Conservation (phyloP, 2,329 filamentous ascomycete genomes). For the Stemphylium lycopersici region DNA sequence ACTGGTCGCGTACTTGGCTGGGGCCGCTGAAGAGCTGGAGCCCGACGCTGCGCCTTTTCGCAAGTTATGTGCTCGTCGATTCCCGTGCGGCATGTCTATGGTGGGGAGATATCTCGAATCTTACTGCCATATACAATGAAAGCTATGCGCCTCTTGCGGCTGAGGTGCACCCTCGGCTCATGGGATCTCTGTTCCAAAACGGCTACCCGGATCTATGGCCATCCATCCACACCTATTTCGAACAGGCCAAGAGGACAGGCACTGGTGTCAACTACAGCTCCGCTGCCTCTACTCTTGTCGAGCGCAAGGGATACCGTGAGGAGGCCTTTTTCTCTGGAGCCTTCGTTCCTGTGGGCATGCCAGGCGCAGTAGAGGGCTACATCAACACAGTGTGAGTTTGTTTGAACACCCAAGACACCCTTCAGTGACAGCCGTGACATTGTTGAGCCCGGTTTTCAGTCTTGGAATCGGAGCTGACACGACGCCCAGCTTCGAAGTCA, state of each 20-base stretch:
- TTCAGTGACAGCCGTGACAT: not conserved
- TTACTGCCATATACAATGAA: conserved; percentile 45
- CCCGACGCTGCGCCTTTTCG: conserved; percentile 37
- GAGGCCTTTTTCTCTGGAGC: conserved; percentile 43
- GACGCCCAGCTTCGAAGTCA: conserved; percentile 37
- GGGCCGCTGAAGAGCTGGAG: conserved; percentile 36
- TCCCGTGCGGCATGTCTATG: conserved; percentile 42
- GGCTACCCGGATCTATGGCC: conserved; percentile 40
- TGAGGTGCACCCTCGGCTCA: conserved; percentile 37
- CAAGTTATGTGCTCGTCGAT: conserved; percentile 40
- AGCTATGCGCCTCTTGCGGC: conserved; percentile 36
- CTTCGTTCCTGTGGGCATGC: conserved; percentile 39
- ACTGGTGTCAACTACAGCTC: conserved; percentile 35
- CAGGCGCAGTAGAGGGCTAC: conserved; percentile 29
- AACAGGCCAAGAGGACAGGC: conserved; percentile 30
- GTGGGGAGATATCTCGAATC: conserved; percentile 36
- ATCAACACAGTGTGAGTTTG: conserved; percentile 15
- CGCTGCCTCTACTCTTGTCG: conserved; percentile 28
- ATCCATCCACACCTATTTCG: conserved; percentile 31
- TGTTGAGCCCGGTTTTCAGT: not conserved
- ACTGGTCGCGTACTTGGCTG: conserved; percentile 36
- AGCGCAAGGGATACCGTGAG: conserved; percentile 39
- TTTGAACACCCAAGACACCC: not conserved
- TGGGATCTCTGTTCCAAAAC: conserved; percentile 38
- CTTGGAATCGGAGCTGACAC: not conserved